Base-by-base conservation (phyloP, 2,329 filamentous ascomycete genomes). In the Verticillium albo-atrum region DNA sequence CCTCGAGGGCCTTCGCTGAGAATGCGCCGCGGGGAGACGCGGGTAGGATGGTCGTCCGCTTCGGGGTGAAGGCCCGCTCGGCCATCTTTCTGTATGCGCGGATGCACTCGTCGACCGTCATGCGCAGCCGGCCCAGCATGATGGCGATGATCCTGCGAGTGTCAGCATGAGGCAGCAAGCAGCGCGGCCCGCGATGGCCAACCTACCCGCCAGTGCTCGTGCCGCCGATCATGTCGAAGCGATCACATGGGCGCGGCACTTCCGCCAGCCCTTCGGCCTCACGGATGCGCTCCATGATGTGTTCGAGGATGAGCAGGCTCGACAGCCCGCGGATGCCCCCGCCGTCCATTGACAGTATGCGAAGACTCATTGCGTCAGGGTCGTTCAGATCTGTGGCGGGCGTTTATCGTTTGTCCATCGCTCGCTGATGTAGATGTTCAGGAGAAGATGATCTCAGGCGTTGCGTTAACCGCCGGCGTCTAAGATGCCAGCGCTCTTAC, bases 61-160 rank as follows among this genome's bases (percentile, higher is more conserved):
- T 30, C 10, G 26, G 52, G 32, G 52, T 12, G 20, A 57, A 52
- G 15, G 50, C 50, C 26, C 17, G 20, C 37, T 52, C 50, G 26
- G 56, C 25, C 17, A 57, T 42, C 26, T 9, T 54, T 55, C 51
- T 56, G 59, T 34, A 60, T n/a, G 28, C 55, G 56, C 34, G 37
- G 47, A 56, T 56, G 37, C 35, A 28, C 23, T 53, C 50, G 35
- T 35, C 30, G 15, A 50, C 52, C 10, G 35, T 55, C 35, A 59
- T 55, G 7, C 37, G 57, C 14, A 59, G 53, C 9, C 73, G 72
- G 15, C 75, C 74, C 17, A 78, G 71, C 72, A 79, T 76, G 35
- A 79, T 70, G 20, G 75, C 76, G 23, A 78, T 75, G 17, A 76
- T 47, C 23, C 37, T 47, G n/a, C n/a, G n/a, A n/a, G 17, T 47